Base-by-base conservation (phyloP, 2,329 filamentous ascomycete genomes). In the Phoma herbarum region DNA sequence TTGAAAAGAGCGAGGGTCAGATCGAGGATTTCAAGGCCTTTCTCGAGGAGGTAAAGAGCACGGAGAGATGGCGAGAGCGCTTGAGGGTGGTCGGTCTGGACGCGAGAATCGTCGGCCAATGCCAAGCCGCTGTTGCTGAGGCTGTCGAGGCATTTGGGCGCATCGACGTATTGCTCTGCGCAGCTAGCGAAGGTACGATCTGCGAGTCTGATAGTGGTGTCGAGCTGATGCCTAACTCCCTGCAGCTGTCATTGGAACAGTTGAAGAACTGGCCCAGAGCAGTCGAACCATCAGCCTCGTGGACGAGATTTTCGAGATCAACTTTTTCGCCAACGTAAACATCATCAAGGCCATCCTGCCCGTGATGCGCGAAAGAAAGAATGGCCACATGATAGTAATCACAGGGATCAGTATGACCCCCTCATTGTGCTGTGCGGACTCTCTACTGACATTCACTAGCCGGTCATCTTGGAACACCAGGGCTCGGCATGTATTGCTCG, bases 251-350 rank as follows among this genome's bases (percentile, higher is more conserved):
- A 87, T 98, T 31, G 95, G 94, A 39, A 91, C 92, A 0, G 90
- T 98, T 8, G 95, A 98, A 78, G 95, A 99, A 77, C 82, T 97
- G 25, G 88, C 89, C 0, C 90, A 91, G 28, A 89, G 84, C 23
- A 84, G 85, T 4, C 85, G 88, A 42, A 93, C 92, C 1, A 85
- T 89, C 66, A 92, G 89, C 58, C 85, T 97, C 18, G 89, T 96
- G 33, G 87, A 91, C 61, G 91, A 96, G 71, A 94, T 97, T 75
- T 97, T 98, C 75, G 94, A 98, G 77, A 88, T 88, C 63, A 92
- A 96, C 70, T 98, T 96, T 82, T 98, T 98, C 77, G 92, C 92
- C 0, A 93, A 96, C 57, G 90, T 98, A 76, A 98, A 98, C 78
- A 92, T 96, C 74, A 96, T 98, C 81, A 96, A 95, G 76, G 91